phyloP scores from a whole-genome alignment of 352 stramenopile genomes.

The Pythium pectinolyticum region DNA sequence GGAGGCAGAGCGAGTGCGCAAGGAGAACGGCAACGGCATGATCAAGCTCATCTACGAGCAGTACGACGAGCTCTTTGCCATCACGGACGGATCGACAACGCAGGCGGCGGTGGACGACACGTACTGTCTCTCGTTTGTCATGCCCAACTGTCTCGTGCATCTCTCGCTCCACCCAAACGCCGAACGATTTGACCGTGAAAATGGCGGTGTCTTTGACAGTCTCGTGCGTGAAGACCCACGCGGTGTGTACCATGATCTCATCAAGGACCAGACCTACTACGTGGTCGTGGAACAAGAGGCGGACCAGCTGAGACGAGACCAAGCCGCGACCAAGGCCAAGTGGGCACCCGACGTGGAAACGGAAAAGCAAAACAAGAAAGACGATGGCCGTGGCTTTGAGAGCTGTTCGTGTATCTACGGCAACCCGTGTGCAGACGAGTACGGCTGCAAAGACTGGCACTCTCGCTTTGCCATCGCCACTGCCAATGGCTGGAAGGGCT shows the following conservation, averaged over 20 bases:
- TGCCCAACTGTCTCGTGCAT: constrained; percentile 83
- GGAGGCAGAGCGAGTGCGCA: constrained; percentile 38
- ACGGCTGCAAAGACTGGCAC: constrained; percentile 89
- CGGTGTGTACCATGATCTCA: constrained; percentile 68
- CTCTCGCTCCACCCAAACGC: constrained; percentile 51
- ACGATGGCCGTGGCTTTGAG: constrained; percentile 75
- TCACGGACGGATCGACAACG: constrained; percentile 76
- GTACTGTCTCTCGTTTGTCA: constrained; percentile 88
- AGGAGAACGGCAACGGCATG: constrained; percentile 56
- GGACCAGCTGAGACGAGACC: constrained; percentile 66
- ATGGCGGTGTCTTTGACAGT: constrained; percentile 50
- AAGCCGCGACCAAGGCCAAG: constrained; percentile 56
- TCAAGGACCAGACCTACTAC: constrained; percentile 73
- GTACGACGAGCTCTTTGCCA: constrained; percentile 85
- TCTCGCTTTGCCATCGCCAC: constrained; percentile 80
- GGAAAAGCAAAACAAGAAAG: constrained; percentile 43
- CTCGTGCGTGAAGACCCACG: constrained; percentile 67
- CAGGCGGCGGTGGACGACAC: constrained; percentile 75
- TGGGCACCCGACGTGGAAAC: constrained; percentile 39
- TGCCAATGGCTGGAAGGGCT: constrained; percentile 89
- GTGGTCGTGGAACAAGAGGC: constrained; percentile 82
- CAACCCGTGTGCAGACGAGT: constrained; percentile 90
- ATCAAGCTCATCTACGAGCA: constrained; percentile 86
- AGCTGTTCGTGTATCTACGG: constrained; percentile 88
- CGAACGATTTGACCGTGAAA: constrained; percentile 57